phyloP scores from a whole-genome alignment of 1,139 yeast genomes.

The Hyphopichia buzzinii region DNA sequence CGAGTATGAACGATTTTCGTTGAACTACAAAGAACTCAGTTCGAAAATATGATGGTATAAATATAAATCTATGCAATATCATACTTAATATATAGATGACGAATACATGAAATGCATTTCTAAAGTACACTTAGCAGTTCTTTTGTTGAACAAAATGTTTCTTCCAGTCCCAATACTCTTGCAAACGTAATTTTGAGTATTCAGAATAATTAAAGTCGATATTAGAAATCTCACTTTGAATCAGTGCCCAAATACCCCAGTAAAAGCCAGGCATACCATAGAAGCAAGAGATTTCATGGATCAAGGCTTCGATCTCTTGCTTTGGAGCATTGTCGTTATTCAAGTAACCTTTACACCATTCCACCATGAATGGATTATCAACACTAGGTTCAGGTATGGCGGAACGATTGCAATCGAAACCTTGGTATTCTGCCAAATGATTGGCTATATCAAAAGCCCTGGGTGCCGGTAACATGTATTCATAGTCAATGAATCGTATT shows the following conservation, averaged over 20 bases:
- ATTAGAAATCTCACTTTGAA: constrained; percentile 66
- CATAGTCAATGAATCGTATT: constrained; percentile 73
- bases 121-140: too few relatives aligned
- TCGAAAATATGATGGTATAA: too few relatives aligned
- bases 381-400: constrained; percentile 55
- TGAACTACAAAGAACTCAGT: too few relatives aligned
- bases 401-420: constrained; percentile 65
- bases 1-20: too few relatives aligned
- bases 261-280: constrained; percentile 83
- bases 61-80: too few relatives aligned
- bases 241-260: constrained; percentile 86
- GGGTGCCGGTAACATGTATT: constrained; percentile 78
- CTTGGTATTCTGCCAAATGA: constrained; percentile 87
- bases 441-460: constrained; percentile 84
- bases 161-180: constrained; percentile 75
- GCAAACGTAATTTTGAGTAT: constrained; percentile 58
- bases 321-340: constrained; percentile 26
- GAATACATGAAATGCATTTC: too few relatives aligned
- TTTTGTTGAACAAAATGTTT: constrained; percentile 6
- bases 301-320: constrained; percentile 29
- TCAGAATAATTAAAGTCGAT: constrained; percentile 72
- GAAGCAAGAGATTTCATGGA: constrained; percentile 56
- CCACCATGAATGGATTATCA: constrained; percentile 44
- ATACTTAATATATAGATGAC: too few relatives aligned
- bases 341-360: constrained; percentile 56